Conservation (phyloP, 768 basidiomycete species). For the Mycena rebaudengoi region DNA sequence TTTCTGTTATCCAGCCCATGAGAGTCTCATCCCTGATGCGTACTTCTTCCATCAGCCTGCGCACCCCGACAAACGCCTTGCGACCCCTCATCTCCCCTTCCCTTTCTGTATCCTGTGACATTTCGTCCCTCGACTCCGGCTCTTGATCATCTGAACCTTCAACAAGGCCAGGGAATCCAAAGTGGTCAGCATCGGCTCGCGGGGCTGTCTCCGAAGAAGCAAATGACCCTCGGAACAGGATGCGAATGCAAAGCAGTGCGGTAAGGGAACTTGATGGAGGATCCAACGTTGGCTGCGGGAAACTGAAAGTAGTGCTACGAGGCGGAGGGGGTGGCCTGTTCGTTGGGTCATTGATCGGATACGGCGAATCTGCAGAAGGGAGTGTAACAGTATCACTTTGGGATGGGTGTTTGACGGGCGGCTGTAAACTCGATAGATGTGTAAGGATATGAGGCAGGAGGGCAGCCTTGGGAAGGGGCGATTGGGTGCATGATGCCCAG, state of each 20-base stretch:
- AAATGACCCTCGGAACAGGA: conserved; percentile 84
- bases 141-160: conserved; percentile 82
- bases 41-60: conserved; percentile 69
- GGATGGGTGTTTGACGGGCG: conserved; percentile 65
- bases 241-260: conserved; percentile 82
- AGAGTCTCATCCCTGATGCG: conserved; percentile 70
- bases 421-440: conserved; percentile 71
- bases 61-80: conserved; percentile 71
- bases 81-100: conserved; percentile 79
- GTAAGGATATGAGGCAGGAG: conserved; percentile 79
- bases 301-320: conserved; percentile 67
- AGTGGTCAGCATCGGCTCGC: conserved; percentile 82
- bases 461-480: conserved; percentile 53
- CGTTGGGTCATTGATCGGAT: conserved; percentile 71
- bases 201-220: conserved; percentile 73
- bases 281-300: conserved; percentile 65
- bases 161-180: conserved; percentile 87
- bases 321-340: conserved; percentile 75
- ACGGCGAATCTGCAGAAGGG: conserved; percentile 59
- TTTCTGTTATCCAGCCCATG: conserved; percentile 67
- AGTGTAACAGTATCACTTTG: conserved; percentile 81
- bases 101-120: conserved; percentile 58
- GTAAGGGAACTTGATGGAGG: conserved; percentile 81
- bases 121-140: conserved; percentile 53
- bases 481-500: conserved; percentile 75